Evolutionary conservation across 2,329 filamentous ascomycete genomes (phyloP), one percentile per base, ranked within the genome.

Genomic region (Claviceps citrina): DNA sequence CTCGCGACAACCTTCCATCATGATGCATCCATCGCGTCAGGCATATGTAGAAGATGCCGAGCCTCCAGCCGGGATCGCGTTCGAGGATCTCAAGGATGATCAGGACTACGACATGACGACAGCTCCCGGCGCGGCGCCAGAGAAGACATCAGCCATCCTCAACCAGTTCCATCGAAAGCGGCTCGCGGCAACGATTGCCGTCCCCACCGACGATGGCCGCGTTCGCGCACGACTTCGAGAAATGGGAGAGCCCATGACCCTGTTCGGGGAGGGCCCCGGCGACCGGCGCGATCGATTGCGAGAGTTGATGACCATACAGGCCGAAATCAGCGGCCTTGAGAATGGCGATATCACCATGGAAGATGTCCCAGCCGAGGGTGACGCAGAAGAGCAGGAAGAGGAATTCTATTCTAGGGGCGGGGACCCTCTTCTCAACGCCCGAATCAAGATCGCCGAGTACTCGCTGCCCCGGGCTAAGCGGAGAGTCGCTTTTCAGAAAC

Each of bases 341-440:
- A 66, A 62, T 1, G 77, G 72, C 39, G 78, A 79, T 48, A 66
- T 70, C 44, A 66, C 60, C 33, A 77, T 78, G 71, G 71, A 70
- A 32, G 79, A 84, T 52, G 71, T 58, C 7, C 59, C 57, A 43
- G 69, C 65, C 1, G 74, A 75, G 2, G 76, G 74, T 4, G 76
- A 77, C 15, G 77, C 74, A 36, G 78, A 70, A 3, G 84, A 87
- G 39, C 76, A 80, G 49, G 83, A 93, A 48, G 86, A 96, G 54
- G 91, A 98, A 51, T 98, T 95, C 59, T 98, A 95, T 58, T 94
- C 89, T 0, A 73, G 82, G 50, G 91, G 91, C 3, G 75, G 78
- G 1, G 68, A 74, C 4, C 78, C 79, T 31, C 66, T 98, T 19
- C 63, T 94, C 4, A 68, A 81, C 38, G 84, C 85, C 2, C 73